Conservation (phyloP, 352 stramenopile genomes). For the Globisporangium abappressorium region DNA sequence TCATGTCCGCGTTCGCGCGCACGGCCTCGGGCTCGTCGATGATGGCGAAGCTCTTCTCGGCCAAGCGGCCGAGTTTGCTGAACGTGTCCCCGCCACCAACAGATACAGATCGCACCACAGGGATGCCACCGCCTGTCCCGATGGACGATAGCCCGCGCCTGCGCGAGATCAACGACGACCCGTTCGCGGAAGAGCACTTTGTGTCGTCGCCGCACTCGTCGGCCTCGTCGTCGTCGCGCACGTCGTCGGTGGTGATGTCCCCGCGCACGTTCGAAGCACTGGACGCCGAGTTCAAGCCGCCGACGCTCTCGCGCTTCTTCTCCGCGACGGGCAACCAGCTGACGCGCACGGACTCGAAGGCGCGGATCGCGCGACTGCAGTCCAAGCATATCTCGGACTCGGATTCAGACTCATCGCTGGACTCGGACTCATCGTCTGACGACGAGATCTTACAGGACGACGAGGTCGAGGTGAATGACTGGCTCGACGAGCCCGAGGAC, state of each 20-base stretch:
- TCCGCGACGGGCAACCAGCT: slow-evolving; percentile 9
- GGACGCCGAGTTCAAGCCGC: slow-evolving; percentile 22
- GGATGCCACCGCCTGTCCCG: neutral
- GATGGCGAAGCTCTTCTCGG: slow-evolving; percentile 22
- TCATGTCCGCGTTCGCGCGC: slow-evolving; percentile 17
- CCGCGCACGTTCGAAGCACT: slow-evolving; percentile 20
- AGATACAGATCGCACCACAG: neutral
- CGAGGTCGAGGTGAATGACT: slow-evolving; percentile 65
- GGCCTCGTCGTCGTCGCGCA: slow-evolving; percentile 18
- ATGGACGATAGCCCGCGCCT: slow-evolving; percentile 4
- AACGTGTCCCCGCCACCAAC: neutral
- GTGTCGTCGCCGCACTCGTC: slow-evolving; percentile 17
- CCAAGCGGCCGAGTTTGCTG: slow-evolving; percentile 16
- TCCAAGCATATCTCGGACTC: slow-evolving; percentile 33
- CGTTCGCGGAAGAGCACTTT: slow-evolving; percentile 16
- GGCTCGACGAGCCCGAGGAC: slow-evolving; percentile 72
- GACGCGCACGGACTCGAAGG: slow-evolving; percentile 20
- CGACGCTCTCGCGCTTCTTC: slow-evolving; percentile 21
- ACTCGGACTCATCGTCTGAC: slow-evolving; percentile 28
- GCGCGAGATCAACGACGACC: slow-evolving; percentile 11
- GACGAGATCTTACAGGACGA: slow-evolving; percentile 41
- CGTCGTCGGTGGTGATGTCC: slow-evolving; percentile 21
- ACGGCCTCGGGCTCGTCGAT: slow-evolving; percentile 15
- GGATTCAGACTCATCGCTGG: slow-evolving; percentile 29
- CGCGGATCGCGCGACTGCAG: slow-evolving; percentile 15